Conservation (phyloP, 768 basidiomycete genomes). For the Mycena chlorophos region DNA sequence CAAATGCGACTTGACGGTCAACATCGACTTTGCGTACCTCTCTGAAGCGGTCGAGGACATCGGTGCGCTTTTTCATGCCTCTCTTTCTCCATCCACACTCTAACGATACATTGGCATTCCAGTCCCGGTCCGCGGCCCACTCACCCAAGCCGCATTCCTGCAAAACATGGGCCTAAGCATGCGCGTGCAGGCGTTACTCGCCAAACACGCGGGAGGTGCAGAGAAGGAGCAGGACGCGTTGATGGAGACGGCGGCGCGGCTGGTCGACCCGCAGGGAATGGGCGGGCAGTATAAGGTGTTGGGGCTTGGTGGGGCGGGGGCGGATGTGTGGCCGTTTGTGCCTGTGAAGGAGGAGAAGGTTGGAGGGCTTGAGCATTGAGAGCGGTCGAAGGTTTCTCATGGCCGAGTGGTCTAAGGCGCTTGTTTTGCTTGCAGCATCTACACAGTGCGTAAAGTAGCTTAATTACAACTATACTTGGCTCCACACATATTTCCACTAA, state of each 20-base stretch:
- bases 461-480: no score
- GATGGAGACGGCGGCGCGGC: constrained; percentile 57
- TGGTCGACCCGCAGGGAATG: constrained; percentile 85
- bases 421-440: no score
- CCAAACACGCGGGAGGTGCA: constrained; percentile 47
- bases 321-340: constrained; percentile 15
- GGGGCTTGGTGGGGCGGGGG: constrained; percentile 39
- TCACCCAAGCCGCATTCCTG: constrained; percentile 78
- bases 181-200: constrained; percentile 65
- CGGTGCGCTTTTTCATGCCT: constrained; percentile 48
- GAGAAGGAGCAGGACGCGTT: constrained; percentile 47
- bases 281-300: constrained; percentile 84
- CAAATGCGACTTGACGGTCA: constrained; percentile 89
- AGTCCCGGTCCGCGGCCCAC: constrained; percentile 61
- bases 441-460: no score
- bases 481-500: no score
- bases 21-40: constrained; percentile 92
- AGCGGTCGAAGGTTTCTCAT: no score
- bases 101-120: constrained; percentile 38
- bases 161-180: constrained; percentile 70
- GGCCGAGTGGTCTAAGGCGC: no score
- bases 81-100: neutral
- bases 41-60: constrained; percentile 69
- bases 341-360: no score
- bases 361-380: no score